A percentile compares a stretch with the other conserved stretches of the same genome.
Evolutionary conservation across 352 stramenopile genomes (phyloP).

Genomic region (Pythium sukuiense): DNA sequence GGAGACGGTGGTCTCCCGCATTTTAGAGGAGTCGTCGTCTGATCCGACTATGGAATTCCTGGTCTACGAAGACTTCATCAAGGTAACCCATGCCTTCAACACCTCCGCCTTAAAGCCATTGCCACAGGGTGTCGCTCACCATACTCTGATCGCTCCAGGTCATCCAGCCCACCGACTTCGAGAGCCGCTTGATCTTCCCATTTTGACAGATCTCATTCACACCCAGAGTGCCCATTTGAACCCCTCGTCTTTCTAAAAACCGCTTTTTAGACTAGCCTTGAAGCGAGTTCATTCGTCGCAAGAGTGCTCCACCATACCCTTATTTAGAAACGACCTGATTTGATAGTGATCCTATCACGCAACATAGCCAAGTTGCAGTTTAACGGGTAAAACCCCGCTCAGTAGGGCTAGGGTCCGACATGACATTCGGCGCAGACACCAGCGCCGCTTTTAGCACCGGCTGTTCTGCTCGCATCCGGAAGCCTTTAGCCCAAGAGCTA

Average conservation of each 20-base stretch:
- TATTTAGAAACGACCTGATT: conserved; percentile 9
- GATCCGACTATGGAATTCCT: conserved; percentile 47
- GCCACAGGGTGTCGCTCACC: neutral
- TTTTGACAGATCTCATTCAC: conserved; percentile 40
- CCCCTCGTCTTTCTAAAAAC: conserved; percentile 17
- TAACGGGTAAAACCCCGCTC: conserved; percentile 2
- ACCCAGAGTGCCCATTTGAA: conserved; percentile 1
- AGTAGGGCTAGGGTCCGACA: conserved; percentile 7
- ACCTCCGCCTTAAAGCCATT: neutral
- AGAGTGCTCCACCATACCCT: neutral
- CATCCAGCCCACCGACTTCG: conserved; percentile 60
- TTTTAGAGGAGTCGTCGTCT: conserved; percentile 58
- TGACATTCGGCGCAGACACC: conserved; percentile 18
- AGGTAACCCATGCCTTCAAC: conserved; percentile 25
- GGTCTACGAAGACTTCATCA: conserved; percentile 62
- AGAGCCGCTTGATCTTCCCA: conserved; percentile 52
- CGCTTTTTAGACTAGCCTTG: conserved; percentile 10
- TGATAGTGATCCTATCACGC: neutral
- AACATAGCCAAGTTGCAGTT: neutral
- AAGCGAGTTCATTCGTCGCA: neutral
- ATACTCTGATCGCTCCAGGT: conserved; percentile 27
- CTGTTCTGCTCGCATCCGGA: neutral
- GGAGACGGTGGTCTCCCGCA: conserved; percentile 40
- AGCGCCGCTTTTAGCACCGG: conserved; percentile 4
- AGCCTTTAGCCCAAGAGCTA: neutral